These are phyloP conservation scores for Leptodermis oblonga DNA, from an alignment of 257 asterid genomes.

Conservation along the genomic window DNA sequence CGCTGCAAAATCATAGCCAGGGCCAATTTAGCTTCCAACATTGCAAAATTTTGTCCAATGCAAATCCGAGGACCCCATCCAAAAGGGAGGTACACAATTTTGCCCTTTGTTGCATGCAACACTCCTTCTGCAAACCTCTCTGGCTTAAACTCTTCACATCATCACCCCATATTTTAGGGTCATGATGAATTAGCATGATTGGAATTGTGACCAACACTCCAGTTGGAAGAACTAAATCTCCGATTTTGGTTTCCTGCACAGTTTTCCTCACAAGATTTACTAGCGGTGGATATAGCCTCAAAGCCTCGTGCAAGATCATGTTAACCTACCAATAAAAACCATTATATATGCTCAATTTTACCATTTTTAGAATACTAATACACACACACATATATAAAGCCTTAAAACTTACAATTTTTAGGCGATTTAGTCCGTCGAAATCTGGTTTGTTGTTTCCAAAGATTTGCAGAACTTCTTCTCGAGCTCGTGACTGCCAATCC, in stretches of 20 bases:
- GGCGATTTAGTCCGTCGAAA: slow-evolving; percentile 35
- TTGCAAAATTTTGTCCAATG: neutral
- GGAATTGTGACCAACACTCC: neutral
- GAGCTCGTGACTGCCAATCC: too few species aligned
- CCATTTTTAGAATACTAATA: too few species aligned
- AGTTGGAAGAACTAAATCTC: neutral
- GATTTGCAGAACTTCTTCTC: too few species aligned
- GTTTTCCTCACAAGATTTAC: neutral
- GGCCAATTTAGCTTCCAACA: neutral
- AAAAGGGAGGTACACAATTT: neutral
- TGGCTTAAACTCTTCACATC: neutral
- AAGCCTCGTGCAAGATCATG: neutral
- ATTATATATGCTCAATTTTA: too few species aligned
- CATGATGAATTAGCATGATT: neutral
- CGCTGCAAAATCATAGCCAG: neutral
- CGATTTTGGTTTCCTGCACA: neutral
- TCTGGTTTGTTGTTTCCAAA: slow-evolving; percentile 31
- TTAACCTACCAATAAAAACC: neutral
- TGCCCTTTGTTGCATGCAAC: neutral
- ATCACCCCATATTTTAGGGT: neutral
- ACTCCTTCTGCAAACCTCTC: slow-evolving; percentile 1
- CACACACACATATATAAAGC: too few species aligned
- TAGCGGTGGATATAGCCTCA: neutral
- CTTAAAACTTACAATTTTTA: slow-evolving; percentile 34
- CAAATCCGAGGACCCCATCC: slow-evolving; percentile 1